phyloP scores from a whole-genome alignment of 441 rosid species.

The Populus hybrid region DNA sequence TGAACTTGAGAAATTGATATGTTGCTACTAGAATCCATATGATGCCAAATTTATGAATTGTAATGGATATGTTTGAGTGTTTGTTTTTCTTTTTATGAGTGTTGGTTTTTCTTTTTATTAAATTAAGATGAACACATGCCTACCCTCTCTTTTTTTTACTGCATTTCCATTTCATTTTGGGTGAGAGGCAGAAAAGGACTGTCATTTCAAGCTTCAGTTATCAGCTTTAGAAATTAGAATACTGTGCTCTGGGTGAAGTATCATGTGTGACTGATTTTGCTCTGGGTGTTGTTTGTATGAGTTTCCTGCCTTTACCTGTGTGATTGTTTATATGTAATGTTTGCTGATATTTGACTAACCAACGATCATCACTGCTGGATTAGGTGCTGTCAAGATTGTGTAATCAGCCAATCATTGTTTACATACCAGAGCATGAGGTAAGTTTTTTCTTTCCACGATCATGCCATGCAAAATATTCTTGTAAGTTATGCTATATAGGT shows the following conservation, averaged over 20 bases:
- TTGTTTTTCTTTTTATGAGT: background rate
- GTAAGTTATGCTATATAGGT: background rate
- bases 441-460: background rate
- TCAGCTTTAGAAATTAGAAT: background rate
- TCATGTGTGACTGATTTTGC: background rate
- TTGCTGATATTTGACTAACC: constrained; percentile 9
- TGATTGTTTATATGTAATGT: background rate
- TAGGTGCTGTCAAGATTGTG: constrained; percentile 88
- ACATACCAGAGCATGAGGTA: constrained; percentile 90
- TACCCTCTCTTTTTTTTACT: background rate
- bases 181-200: background rate
- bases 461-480: background rate
- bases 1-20: background rate
- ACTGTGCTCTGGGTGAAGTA: background rate
- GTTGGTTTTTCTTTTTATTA: too few relatives aligned
- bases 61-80: background rate
- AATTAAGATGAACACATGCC: background rate
- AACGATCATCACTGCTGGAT: constrained; percentile 7
- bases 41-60: background rate
- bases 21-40: background rate
- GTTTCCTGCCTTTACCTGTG: background rate
- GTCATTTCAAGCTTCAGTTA: constrained; percentile 1
- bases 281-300: background rate
- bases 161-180: background rate
- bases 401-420: constrained; percentile 65